Conservation (phyloP, 2,329 filamentous ascomycete genomes). For the Elsinoe ampelina region DNA sequence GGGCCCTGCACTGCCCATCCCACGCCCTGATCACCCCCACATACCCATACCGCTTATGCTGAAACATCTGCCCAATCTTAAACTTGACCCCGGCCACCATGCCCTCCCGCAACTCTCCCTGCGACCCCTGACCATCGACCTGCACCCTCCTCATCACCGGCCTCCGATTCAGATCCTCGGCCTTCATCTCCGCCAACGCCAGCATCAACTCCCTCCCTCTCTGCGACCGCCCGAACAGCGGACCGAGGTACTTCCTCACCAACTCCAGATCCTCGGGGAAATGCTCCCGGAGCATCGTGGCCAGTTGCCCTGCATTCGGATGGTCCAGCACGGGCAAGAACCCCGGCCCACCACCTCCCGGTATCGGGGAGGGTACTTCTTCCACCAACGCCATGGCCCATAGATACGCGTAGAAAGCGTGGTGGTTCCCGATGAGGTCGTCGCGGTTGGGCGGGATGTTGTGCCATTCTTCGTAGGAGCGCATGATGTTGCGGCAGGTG, state of each 20-base stretch:
- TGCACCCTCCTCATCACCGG: conserved; percentile 21
- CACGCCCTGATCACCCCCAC: conserved; percentile 81
- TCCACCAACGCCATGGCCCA: conserved; percentile 53
- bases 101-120: background rate
- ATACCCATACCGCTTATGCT: conserved; percentile 71
- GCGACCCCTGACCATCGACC: conserved; percentile 15
- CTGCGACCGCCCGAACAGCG: conserved; percentile 45
- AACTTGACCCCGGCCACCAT: conserved; percentile 43
- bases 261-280: conserved; percentile 65
- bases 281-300: conserved; percentile 54
- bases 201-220: conserved; percentile 48
- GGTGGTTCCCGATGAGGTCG: conserved; percentile 40
- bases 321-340: conserved; percentile 30
- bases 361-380: conserved; percentile 22
- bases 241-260: conserved; percentile 57
- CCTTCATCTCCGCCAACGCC: conserved; percentile 47
- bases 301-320: conserved; percentile 55
- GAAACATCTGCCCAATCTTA: conserved; percentile 73
- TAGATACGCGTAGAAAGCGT: conserved; percentile 60
- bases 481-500: conserved; percentile 71
- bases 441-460: conserved; percentile 32
- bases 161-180: conserved; percentile 47
- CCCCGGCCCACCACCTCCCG: conserved; percentile 7
- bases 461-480: conserved; percentile 50
- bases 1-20: conserved; percentile 53